Evolutionary conservation across 371 early-diverging fungal species (phyloP).

Genomic region (Saksenaea oblongispora): DNA sequence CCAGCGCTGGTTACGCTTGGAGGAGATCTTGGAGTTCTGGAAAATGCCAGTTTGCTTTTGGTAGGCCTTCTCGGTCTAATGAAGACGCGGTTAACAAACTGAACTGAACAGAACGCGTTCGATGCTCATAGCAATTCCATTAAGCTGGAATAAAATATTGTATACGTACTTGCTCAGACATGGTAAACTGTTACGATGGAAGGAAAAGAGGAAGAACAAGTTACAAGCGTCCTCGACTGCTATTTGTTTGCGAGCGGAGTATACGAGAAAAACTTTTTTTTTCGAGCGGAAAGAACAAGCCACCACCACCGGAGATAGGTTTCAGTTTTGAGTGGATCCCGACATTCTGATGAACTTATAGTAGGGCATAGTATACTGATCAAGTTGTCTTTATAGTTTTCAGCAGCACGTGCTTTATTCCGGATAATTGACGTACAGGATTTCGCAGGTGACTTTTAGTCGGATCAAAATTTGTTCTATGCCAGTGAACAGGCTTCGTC

Average conservation of each 20-base stretch:
- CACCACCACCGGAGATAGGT: neutral
- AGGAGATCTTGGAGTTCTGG: constrained; percentile 86
- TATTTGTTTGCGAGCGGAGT: constrained; percentile 1
- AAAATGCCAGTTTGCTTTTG: constrained; percentile 98
- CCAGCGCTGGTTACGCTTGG: constrained; percentile 86
- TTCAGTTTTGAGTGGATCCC: too few relatives aligned
- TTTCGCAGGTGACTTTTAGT: too few relatives aligned
- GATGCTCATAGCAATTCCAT: neutral
- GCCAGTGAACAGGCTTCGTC: too few relatives aligned
- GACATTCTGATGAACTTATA: too few relatives aligned
- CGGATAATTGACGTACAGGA: too few relatives aligned
- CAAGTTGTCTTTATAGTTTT: too few relatives aligned
- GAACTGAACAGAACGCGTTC: neutral
- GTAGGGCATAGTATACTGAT: too few relatives aligned
- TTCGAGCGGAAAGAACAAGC: neutral
- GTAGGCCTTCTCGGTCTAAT: constrained; percentile 88
- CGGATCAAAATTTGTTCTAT: too few relatives aligned
- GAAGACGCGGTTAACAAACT: neutral
- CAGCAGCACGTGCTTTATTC: too few relatives aligned
- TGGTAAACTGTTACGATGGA: constrained; percentile 29
- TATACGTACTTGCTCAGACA: constrained; percentile 49
- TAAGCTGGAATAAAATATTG: constrained; percentile 1
- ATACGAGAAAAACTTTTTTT: neutral
- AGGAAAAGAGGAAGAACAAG: constrained; percentile 36
- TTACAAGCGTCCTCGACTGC: neutral